These are phyloP conservation scores for Cytospora piceae DNA, from an alignment of 2,329 filamentous ascomycete species.

Conservation along the genomic window DNA sequence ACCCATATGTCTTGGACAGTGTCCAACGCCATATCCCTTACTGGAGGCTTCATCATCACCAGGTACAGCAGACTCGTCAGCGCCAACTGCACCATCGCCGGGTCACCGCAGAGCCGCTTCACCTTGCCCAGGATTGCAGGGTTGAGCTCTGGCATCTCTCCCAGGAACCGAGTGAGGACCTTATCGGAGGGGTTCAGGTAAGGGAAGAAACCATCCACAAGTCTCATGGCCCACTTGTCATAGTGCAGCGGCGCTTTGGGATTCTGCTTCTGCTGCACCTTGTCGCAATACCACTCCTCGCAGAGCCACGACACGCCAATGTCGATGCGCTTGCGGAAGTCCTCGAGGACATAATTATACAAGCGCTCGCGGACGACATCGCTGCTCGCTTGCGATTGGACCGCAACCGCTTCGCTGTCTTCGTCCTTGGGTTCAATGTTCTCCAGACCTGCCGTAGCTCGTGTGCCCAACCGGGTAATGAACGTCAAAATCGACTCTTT, in stretches of 20 bases:
- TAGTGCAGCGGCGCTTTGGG: constrained; percentile 67
- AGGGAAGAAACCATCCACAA: constrained; percentile 87
- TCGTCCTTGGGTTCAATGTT: constrained; percentile 61
- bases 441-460: constrained; percentile 73
- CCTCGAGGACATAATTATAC: constrained; percentile 85
- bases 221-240: constrained; percentile 74
- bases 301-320: constrained; percentile 92
- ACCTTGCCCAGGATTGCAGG: constrained; percentile 73
- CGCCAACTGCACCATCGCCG: constrained; percentile 65
- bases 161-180: constrained; percentile 85
- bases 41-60: constrained; percentile 69
- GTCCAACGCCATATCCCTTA: constrained; percentile 65
- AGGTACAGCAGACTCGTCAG: constrained; percentile 68
- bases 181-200: constrained; percentile 93
- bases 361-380: constrained; percentile 78
- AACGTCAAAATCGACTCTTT: constrained; percentile 91
- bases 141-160: constrained; percentile 84
- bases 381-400: constrained; percentile 50
- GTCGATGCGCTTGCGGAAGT: constrained; percentile 88
- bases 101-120: constrained; percentile 67
- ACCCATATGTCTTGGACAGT: constrained; percentile 69
- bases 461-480: constrained; percentile 81
- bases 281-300: constrained; percentile 98
- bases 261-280: constrained; percentile 47
- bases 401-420: constrained; percentile 42